Evolutionary conservation across 495 filamentous ascomycete genomes (phyloP).

Genomic region (Podospora didyma): DNA sequence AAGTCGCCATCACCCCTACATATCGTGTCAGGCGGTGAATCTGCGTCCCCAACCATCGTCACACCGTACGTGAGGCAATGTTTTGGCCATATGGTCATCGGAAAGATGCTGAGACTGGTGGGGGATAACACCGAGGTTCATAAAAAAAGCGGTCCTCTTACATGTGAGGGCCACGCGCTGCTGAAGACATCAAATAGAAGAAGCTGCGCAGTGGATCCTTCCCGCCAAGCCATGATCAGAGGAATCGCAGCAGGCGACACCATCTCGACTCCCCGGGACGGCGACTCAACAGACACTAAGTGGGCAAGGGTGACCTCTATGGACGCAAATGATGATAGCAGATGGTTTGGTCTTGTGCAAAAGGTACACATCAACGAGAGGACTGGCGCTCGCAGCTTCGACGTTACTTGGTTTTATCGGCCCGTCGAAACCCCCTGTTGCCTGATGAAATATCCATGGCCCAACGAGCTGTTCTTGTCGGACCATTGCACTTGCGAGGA

Average conservation of each 20-base stretch:
- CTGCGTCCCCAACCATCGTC: conserved; percentile 50
- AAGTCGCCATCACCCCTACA: conserved; percentile 6
- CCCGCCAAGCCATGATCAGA: background rate
- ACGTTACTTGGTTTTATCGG: conserved; percentile 69
- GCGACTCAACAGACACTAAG: conserved; percentile 35
- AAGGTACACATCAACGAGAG: conserved; percentile 33
- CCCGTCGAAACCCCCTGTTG: conserved; percentile 63
- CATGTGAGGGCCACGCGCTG: too few relatives aligned
- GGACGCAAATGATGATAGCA: conserved; percentile 32
- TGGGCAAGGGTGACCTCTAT: conserved; percentile 50
- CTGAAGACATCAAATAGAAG: background rate
- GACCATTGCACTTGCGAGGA: conserved; percentile 68
- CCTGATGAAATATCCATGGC: conserved; percentile 59
- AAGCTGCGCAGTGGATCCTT: background rate
- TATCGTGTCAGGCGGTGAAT: background rate
- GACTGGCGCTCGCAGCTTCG: conserved; percentile 38
- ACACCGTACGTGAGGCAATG: conserved; percentile 62
- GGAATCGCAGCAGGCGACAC: conserved; percentile 34
- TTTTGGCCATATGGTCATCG: conserved; percentile 61
- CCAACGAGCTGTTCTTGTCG: conserved; percentile 71
- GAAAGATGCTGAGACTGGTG: conserved; percentile 36
- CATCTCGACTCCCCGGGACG: conserved; percentile 40
- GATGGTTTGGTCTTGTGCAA: conserved; percentile 69
- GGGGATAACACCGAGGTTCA: conserved; percentile 3
- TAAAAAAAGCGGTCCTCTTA: too few relatives aligned